Conservation (phyloP, 2,329 filamentous ascomycete genomes). For the Emmonsia crescens region DNA sequence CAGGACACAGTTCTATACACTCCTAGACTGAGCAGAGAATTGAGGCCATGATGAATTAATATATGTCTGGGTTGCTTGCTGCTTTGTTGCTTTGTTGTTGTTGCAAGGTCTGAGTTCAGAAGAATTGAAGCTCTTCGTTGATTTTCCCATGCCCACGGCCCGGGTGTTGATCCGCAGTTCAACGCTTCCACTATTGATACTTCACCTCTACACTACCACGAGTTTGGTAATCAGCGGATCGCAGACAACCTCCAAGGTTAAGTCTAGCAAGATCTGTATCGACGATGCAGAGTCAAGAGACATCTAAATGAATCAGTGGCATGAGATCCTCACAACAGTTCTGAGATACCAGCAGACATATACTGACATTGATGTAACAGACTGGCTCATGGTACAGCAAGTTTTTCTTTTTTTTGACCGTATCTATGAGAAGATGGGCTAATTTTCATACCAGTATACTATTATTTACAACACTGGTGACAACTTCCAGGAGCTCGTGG, state of each 20-base stretch:
- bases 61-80: neutral
- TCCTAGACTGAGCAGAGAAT: neutral
- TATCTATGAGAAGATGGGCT: too few relatives aligned
- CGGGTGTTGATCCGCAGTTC: neutral
- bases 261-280: too few relatives aligned
- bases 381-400: slow-evolving; percentile 13
- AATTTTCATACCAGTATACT: too few relatives aligned
- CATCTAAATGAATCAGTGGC: slow-evolving; percentile 24
- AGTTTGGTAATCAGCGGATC: slow-evolving; percentile 40
- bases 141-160: neutral
- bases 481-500: slow-evolving; percentile 1
- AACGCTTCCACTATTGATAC: slow-evolving; percentile 36
- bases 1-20: neutral
- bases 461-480: neutral
- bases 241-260: slow-evolving; percentile 32
- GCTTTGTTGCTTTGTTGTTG: neutral
- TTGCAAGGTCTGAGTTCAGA: neutral
- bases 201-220: slow-evolving; percentile 39
- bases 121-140: neutral
- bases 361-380: slow-evolving; percentile 33
- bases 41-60: neutral
- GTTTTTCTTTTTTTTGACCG: too few relatives aligned
- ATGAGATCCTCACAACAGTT: slow-evolving; percentile 26
- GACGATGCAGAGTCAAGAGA: slow-evolving; percentile 17
- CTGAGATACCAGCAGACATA: too few relatives aligned